Conservation (phyloP, 441 rosid species). For the Raphanus hybrid region DNA sequence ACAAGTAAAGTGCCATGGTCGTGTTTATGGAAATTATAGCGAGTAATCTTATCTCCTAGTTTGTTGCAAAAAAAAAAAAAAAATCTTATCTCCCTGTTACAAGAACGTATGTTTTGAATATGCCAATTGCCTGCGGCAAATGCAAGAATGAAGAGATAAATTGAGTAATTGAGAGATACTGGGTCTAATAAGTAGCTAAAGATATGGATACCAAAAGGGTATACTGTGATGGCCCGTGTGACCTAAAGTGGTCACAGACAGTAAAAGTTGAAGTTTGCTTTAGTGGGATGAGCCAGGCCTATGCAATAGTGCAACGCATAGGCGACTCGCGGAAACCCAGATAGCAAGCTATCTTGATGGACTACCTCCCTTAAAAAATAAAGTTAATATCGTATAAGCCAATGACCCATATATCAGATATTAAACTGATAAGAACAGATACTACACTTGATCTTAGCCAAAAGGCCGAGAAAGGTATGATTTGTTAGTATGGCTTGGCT, state of each 20-base stretch:
- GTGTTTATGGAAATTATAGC: background rate
- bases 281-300: background rate
- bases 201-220: background rate
- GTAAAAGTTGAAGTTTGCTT: background rate
- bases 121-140: background rate
- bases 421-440: conserved; percentile 91
- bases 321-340: background rate
- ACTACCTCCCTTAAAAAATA: background rate
- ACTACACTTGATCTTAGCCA: conserved; percentile 99
- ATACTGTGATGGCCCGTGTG: background rate
- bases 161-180: background rate
- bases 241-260: background rate
- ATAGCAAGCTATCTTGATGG: background rate
- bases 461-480: conserved; percentile 81
- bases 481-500: rapidly evolving
- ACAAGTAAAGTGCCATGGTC: background rate
- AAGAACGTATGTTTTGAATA: background rate
- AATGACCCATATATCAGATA: conserved; percentile 64
- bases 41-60: background rate
- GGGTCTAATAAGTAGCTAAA: background rate
- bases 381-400: background rate
- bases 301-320: background rate
- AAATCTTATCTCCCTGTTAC: background rate
- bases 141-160: background rate
- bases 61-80: too few species aligned